Conservation (phyloP, 2,329 filamentous ascomycete species). For the Tolypocladium cylindrosporum region DNA sequence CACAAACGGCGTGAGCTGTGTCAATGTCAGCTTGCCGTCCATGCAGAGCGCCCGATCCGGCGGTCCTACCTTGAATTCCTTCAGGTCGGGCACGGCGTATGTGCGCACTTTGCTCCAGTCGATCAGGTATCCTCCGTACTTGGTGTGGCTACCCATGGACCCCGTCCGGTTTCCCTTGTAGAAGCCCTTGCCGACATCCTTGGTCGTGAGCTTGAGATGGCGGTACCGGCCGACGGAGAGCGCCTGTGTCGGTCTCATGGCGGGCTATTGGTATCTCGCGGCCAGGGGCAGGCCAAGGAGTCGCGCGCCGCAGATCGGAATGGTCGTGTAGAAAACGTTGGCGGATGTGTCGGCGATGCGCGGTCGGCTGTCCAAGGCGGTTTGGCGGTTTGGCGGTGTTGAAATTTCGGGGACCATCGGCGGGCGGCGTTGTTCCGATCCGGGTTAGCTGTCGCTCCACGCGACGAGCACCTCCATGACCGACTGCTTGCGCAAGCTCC, state of each 20-base stretch:
- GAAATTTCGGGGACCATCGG: constrained; percentile 10
- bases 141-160: constrained; percentile 75
- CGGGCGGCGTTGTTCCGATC: constrained; percentile 20
- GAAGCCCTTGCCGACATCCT: constrained; percentile 85
- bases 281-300: neutral
- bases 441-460: neutral
- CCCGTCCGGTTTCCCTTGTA: constrained; percentile 95
- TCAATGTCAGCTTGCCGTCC: constrained; percentile 7
- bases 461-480: neutral
- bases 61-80: constrained; percentile 59
- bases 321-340: neutral
- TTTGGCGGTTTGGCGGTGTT: neutral
- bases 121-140: constrained; percentile 73
- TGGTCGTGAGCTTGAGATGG: constrained; percentile 78
- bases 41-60: neutral
- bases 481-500: neutral
- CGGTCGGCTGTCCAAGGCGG: neutral
- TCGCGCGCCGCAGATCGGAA: neutral
- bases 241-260: constrained; percentile 57
- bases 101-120: constrained; percentile 85
- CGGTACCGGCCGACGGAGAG: constrained; percentile 59
- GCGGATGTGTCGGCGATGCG: neutral
- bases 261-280: constrained; percentile 9
- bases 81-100: constrained; percentile 68
- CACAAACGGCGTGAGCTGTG: constrained; percentile 74